These are phyloP conservation scores for Medicago truncatula DNA, from an alignment of 306 rosid species.

Conservation along the genomic window MtrunA17r5.0-ANR NC_053045.1:26168501-26169000, in stretches of 20 bases:
- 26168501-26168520: too few species aligned
- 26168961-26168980: background rate
- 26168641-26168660: slow-evolving; percentile 29
- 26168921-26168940: background rate
- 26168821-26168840: slow-evolving; percentile 8
- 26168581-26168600: too few species aligned
- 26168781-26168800: slow-evolving; percentile 77
- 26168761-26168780: slow-evolving; percentile 82
- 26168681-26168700: slow-evolving; percentile 62
- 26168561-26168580: too few species aligned
- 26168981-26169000: slow-evolving; percentile 2
- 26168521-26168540: too few species aligned
- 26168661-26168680: slow-evolving; percentile 62
- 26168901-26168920: background rate
- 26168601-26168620: too few species aligned
- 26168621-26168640: background rate
- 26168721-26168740: slow-evolving; percentile 70
- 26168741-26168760: slow-evolving; percentile 55
- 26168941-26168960: background rate
- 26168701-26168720: slow-evolving; percentile 70
- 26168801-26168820: slow-evolving; percentile 9
- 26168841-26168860: slow-evolving; percentile 21
- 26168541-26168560: too few species aligned
- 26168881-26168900: slow-evolving; percentile 30
- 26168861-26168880: slow-evolving; percentile 28